These are phyloP conservation scores for Trametes gibbosa DNA, from an alignment of 768 basidiomycete genomes.

Conservation along the genomic window DNA sequence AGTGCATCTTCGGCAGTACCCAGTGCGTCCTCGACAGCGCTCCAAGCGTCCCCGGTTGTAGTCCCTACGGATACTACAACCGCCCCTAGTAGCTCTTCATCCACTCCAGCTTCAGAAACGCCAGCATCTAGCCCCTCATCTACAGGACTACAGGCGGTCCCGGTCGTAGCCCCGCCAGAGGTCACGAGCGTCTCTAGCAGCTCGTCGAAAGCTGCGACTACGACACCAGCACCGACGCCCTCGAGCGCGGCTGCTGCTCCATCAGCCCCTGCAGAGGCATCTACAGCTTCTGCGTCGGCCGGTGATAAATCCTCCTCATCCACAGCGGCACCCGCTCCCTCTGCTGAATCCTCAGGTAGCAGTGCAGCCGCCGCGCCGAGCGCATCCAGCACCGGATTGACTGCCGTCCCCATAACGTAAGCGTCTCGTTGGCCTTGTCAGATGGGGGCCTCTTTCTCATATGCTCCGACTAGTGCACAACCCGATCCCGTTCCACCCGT, in stretches of 20 bases:
- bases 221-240: neutral
- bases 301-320: neutral
- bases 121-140: neutral
- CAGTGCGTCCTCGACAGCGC: neutral
- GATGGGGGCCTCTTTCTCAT: too few relatives aligned
- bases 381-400: neutral
- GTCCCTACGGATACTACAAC: neutral
- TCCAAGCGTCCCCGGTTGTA: neutral
- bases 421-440: neutral
- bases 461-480: neutral
- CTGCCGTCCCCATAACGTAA: neutral
- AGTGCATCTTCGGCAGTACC: neutral
- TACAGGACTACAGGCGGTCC: neutral
- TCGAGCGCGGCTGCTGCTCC: neutral
- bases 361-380: neutral
- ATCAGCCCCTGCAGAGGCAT: neutral
- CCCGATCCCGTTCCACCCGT: neutral
- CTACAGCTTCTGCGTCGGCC: neutral
- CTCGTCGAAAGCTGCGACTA: neutral
- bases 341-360: neutral
- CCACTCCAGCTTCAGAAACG: too few relatives aligned
- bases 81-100: neutral
- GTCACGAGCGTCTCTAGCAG: neutral
- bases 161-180: neutral
- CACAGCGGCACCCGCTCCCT: neutral